Evolutionary conservation across 345 rosid genomes (phyloP), one percentile per base, ranked within the genome.

Genomic region (Cardamine occulta): DNA sequence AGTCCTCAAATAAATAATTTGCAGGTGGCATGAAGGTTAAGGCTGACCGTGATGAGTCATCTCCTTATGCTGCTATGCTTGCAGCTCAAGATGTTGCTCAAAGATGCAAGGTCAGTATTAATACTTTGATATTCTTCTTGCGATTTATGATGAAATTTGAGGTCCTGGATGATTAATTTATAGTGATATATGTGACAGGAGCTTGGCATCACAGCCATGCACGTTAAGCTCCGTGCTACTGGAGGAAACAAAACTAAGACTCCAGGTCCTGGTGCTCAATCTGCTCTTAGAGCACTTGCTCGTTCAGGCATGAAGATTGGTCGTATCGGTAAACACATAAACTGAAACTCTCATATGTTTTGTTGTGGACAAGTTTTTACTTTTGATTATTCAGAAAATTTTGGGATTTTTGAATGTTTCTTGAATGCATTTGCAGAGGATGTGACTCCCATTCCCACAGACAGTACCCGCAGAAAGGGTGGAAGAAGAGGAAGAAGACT

Each of bases 1-100:
- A n/a, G 18, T 24, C 1, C 1, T 24, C 9, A 10, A 11, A 26
- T 11, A 0, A 12, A 19, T 4, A 6, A 11, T 13, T 73, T 49
- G 35, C 74, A 93, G 98, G 98, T 65, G 98, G 98, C 7, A 89
- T 93, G 98, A 93, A 90, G 85, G 95, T 93, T 19, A 93, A 93
- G 76, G 98, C 98, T 63, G 96, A 89, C 34, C 84, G 93, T 86
- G 93, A 89, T 73, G 91, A 88, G 75, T 89, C 96, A n/a, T 89
- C 96, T 29, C 93, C 96, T n/a, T 88, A 89, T 61, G 93, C 96
- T 62, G 93, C 96, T 69, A 88, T 89, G 93, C 96, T 89, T 88
- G 96, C 96, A 8, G 91, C 96, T 4, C 93, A 88, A 69, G 96
- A 89, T 84, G 96, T 89, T 68, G 63, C 93, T 40, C 83, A 80